A percentile compares a stretch with the other conserved stretches of the same genome.
Evolutionary conservation across 495 filamentous ascomycete genomes (phyloP).

Genomic region (Durotheca rogersii): DNA sequence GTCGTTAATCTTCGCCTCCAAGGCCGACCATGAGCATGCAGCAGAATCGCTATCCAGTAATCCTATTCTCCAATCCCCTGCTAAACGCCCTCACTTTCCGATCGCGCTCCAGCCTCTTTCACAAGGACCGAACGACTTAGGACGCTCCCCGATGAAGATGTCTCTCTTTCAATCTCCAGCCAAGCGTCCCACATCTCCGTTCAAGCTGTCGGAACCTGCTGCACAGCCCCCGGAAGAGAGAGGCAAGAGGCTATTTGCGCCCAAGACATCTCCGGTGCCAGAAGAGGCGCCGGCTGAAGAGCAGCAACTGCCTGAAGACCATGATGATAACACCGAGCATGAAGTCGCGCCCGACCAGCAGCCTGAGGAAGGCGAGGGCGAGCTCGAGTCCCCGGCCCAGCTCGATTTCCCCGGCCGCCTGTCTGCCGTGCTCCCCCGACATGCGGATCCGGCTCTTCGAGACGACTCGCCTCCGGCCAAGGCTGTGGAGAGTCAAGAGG

Average conservation of each 20-base stretch:
- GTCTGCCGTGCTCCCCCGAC: conserved; percentile 51
- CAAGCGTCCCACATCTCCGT: conserved; percentile 31
- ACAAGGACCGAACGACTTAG: conserved; percentile 18
- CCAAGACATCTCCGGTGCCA: conserved; percentile 11
- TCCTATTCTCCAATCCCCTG: conserved; percentile 49
- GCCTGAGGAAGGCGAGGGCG: conserved; percentile 11
- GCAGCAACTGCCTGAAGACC: conserved; percentile 7
- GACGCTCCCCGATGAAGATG: conserved; percentile 30
- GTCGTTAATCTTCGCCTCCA: conserved; percentile 47
- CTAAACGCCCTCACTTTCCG: conserved; percentile 48
- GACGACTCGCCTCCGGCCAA: conserved; percentile 21
- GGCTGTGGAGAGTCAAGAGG: conserved; percentile 6
- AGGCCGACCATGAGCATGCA: conserved; percentile 26
- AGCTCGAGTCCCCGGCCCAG: conserved; percentile 36
- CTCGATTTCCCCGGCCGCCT: conserved; percentile 52
- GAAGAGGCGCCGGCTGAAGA: conserved; percentile 12
- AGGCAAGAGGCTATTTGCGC: conserved; percentile 7
- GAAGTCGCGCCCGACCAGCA: conserved; percentile 9
- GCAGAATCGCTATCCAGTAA: conserved; percentile 39
- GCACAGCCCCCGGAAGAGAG: conserved; percentile 2
- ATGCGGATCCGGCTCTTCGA: conserved; percentile 48
- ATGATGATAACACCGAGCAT: conserved; percentile 12
- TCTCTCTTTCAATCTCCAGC: conserved; percentile 30
- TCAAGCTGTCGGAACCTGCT: conserved; percentile 22
- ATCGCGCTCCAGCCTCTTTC: conserved; percentile 32